phyloP scores from a whole-genome alignment of 2,329 filamentous ascomycete species.

The Diaporthe longicolla region DNA sequence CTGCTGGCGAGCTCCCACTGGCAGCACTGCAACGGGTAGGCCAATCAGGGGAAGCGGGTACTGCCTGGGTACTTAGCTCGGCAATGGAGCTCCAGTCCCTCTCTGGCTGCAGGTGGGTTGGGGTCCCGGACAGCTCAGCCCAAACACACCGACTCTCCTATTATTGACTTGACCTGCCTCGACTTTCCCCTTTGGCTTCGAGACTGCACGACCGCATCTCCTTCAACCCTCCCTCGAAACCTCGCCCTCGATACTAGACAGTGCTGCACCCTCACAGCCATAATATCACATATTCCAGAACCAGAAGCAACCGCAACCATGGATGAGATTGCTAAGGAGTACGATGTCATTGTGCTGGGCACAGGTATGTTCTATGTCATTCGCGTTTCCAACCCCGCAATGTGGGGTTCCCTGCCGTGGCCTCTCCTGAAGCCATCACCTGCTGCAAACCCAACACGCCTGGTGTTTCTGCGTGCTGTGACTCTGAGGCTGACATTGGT shows the following conservation, averaged over 20 bases:
- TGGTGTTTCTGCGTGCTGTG: slow-evolving; percentile 40
- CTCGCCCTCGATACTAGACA: slow-evolving; percentile 27
- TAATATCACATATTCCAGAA: slow-evolving; percentile 24
- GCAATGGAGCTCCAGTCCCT: slow-evolving; percentile 36
- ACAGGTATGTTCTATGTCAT: slow-evolving; percentile 77
- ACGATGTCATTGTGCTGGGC: slow-evolving; percentile 98
- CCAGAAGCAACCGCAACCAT: slow-evolving; percentile 66
- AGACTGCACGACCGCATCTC: slow-evolving; percentile 29
- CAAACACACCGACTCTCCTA: slow-evolving; percentile 40
- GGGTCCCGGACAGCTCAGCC: slow-evolving; percentile 37
- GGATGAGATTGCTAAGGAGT: slow-evolving; percentile 98
- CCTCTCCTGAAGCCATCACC: slow-evolving; percentile 40
- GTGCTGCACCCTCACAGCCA: slow-evolving; percentile 44
- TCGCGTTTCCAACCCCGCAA: slow-evolving; percentile 46
- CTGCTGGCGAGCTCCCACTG: slow-evolving; percentile 15
- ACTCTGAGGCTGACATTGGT: slow-evolving; percentile 38
- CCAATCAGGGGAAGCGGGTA: slow-evolving; percentile 36
- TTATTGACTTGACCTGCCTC: slow-evolving; percentile 35
- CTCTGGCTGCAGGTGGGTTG: slow-evolving; percentile 36
- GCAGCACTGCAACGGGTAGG: slow-evolving; percentile 22
- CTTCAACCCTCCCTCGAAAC: slow-evolving; percentile 40
- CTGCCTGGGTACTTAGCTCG: slow-evolving; percentile 22
- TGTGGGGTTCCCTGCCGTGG: slow-evolving; percentile 43
- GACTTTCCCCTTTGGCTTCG: slow-evolving; percentile 36
- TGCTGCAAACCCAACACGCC: slow-evolving; percentile 45